Evolutionary conservation across 2,329 filamentous ascomycete genomes (phyloP).

Genomic region (Ascochyta lentis): DNA sequence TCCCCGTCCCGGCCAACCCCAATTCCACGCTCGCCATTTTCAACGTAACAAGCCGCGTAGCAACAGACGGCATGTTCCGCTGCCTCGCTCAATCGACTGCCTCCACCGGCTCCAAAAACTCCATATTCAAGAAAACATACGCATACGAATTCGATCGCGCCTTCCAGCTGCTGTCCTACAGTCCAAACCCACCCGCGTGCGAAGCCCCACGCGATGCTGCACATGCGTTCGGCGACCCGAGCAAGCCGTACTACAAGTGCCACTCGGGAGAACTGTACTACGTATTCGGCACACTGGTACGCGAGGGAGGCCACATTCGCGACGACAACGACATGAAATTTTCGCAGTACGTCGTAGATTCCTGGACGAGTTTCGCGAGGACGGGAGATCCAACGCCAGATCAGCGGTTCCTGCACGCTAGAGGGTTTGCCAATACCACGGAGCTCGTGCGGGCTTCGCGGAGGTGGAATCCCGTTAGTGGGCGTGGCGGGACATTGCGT

Average conservation of each 20-base stretch:
- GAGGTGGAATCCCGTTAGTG: not conserved
- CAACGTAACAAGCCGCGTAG: conserved; percentile 40
- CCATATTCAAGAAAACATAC: conserved; percentile 32
- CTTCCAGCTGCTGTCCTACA: conserved; percentile 37
- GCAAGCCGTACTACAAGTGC: conserved; percentile 30
- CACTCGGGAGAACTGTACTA: conserved; percentile 44
- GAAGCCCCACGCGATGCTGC: conserved; percentile 31
- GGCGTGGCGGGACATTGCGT: conserved; percentile 16
- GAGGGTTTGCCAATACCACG: conserved; percentile 24
- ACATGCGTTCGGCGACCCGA: conserved; percentile 37
- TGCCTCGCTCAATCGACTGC: conserved; percentile 42
- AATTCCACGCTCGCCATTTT: conserved; percentile 46
- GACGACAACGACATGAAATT: conserved; percentile 44
- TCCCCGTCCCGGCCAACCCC: conserved; percentile 29
- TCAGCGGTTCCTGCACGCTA: conserved; percentile 26
- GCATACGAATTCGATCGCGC: conserved; percentile 43
- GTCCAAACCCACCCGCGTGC: conserved; percentile 46
- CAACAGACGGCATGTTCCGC: conserved; percentile 42
- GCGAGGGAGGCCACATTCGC: conserved; percentile 41
- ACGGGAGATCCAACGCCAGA: conserved; percentile 35
- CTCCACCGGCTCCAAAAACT: conserved; percentile 27
- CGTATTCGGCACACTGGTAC: conserved; percentile 42
- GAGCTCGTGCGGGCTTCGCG: not conserved
- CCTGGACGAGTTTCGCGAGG: conserved; percentile 43
- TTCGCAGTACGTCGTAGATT: conserved; percentile 40